Evolutionary conservation across 805 yeast species (phyloP).

Genomic region (Starmerella tilneyi): DNA sequence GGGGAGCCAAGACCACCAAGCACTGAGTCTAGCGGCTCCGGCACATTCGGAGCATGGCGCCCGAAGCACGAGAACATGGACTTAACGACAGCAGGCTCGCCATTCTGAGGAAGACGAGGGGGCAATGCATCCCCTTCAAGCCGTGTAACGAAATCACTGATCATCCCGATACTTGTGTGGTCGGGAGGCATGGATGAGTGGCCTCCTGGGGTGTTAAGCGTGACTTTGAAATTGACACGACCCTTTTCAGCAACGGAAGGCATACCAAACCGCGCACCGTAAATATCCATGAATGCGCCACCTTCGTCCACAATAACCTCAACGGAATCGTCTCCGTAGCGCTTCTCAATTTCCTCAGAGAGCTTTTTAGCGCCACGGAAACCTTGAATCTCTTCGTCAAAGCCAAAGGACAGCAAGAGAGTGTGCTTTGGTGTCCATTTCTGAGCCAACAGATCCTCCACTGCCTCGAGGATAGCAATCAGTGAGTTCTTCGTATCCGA

Average conservation of each 20-base stretch:
- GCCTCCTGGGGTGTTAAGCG: slow-evolving; percentile 59
- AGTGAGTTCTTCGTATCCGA: slow-evolving; percentile 58
- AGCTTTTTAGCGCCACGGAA: slow-evolving; percentile 49
- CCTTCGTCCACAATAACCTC: slow-evolving; percentile 66
- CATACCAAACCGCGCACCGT: slow-evolving; percentile 44
- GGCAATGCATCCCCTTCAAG: slow-evolving; percentile 41
- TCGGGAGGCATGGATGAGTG: slow-evolving; percentile 73
- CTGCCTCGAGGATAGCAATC: slow-evolving; percentile 51
- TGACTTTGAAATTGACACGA: slow-evolving; percentile 40
- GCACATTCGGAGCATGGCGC: slow-evolving; percentile 33
- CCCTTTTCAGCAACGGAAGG: slow-evolving; percentile 60
- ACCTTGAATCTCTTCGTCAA: slow-evolving; percentile 66
- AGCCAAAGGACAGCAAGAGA: slow-evolving; percentile 53
- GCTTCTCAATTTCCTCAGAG: slow-evolving; percentile 38
- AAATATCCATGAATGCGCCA: slow-evolving; percentile 34
- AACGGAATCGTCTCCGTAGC: slow-evolving; percentile 52
- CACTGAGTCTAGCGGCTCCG: slow-evolving; percentile 3
- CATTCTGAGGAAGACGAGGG: slow-evolving; percentile 27
- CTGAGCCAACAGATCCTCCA: slow-evolving; percentile 43
- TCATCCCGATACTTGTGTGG: slow-evolving; percentile 70
- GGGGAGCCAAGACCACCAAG: slow-evolving; percentile 13
- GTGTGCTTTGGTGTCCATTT: slow-evolving; percentile 50
- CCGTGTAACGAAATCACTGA: slow-evolving; percentile 45
- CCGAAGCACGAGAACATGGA: slow-evolving; percentile 54
- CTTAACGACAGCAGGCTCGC: slow-evolving; percentile 49